Evolutionary conservation across 176 grass and related monocot species (phyloP).

Genomic region (Cenchrus purpureus): DNA sequence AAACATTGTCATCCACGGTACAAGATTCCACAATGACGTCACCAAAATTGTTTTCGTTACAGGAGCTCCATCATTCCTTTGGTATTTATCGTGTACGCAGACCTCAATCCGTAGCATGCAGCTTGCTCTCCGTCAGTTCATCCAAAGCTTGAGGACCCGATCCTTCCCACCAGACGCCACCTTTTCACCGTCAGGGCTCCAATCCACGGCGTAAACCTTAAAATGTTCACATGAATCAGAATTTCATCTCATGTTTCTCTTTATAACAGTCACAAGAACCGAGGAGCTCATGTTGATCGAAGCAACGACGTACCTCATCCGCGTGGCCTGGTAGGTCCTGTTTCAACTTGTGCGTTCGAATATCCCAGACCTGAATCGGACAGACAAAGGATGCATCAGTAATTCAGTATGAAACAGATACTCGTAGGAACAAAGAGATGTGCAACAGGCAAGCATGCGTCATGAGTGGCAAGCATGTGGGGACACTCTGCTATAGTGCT

Average conservation of each 20-base stretch:
- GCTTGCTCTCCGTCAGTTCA: conserved; percentile 52
- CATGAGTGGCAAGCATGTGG: background rate
- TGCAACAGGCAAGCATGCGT: background rate
- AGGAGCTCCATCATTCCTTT: background rate
- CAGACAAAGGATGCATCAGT: background rate
- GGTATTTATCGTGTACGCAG: background rate
- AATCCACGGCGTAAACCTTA: conserved; percentile 58
- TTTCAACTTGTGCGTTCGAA: conserved; percentile 59
- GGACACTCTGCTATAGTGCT: background rate
- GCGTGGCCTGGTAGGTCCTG: conserved; percentile 62
- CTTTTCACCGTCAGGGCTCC: conserved; percentile 71
- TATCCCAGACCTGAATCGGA: conserved; percentile 59
- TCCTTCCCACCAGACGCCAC: conserved; percentile 93
- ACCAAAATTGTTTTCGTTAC: conserved; percentile 8
- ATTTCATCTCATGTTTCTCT: background rate
- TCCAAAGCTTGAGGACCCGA: conserved; percentile 85
- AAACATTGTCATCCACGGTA: background rate
- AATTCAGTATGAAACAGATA: conserved; percentile 1
- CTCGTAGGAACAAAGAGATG: background rate
- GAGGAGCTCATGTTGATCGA: background rate
- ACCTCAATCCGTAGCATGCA: background rate
- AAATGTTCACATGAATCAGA: background rate
- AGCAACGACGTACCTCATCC: conserved; percentile 46
- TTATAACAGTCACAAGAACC: background rate
- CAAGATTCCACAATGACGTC: background rate